Evolutionary conservation across 2,329 filamentous ascomycete species (phyloP).

Genomic region (Phaeophleospora eucalypticola): DNA sequence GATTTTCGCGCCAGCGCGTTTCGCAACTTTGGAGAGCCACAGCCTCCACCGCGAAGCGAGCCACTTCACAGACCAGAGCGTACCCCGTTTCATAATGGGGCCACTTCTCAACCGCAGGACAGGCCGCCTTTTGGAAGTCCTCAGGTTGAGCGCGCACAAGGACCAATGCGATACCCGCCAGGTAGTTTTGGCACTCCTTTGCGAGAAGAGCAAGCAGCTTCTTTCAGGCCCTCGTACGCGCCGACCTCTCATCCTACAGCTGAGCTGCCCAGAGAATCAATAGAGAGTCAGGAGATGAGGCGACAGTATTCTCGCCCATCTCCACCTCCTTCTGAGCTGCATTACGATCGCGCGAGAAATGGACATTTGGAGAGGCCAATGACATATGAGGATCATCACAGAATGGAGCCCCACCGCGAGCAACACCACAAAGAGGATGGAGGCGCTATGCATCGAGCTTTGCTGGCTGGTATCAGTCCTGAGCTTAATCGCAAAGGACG

Average conservation of each 20-base stretch:
- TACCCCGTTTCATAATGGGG: conserved; percentile 22
- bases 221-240: conserved; percentile 28
- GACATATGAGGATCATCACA: conserved; percentile 34
- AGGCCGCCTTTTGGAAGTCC: conserved; percentile 25
- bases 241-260: conserved; percentile 22
- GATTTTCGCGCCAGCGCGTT: conserved; percentile 23
- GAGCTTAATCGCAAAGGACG: conserved; percentile 79
- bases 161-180: conserved; percentile 20
- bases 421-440: conserved; percentile 43
- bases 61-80: conserved; percentile 22
- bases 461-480: conserved; percentile 65
- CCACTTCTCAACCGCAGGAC: conserved; percentile 27
- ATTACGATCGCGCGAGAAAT: conserved; percentile 22
- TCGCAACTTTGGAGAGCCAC: conserved; percentile 25
- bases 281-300: conserved; percentile 27
- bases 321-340: conserved; percentile 23
- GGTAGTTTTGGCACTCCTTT: conserved; percentile 25
- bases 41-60: conserved; percentile 14
- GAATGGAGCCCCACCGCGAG: conserved; percentile 45
- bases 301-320: conserved; percentile 27
- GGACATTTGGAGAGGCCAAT: conserved; percentile 37
- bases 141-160: conserved; percentile 22
- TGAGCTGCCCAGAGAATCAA: conserved; percentile 29
- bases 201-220: conserved; percentile 29
- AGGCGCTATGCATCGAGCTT: conserved; percentile 50